Evolutionary conservation across 192 early-diverging fungal genomes (phyloP).

Genomic region (Chytriomyces sp.): DNA sequence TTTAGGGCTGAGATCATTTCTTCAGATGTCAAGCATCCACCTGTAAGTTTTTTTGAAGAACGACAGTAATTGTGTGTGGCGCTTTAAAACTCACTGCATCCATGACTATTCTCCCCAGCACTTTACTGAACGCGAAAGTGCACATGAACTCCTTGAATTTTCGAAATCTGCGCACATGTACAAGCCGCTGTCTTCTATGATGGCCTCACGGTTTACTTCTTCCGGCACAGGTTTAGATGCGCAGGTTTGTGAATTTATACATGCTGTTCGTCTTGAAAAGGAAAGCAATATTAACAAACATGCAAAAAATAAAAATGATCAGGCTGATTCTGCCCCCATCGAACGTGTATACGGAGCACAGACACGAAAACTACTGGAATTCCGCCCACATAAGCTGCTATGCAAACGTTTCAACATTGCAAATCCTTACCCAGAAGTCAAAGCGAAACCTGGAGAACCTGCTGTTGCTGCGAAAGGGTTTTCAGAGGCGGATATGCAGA

Average conservation of each 20-base stretch:
- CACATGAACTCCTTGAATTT: constrained; percentile 77
- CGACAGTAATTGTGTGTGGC: not conserved
- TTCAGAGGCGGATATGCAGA: constrained; percentile 34
- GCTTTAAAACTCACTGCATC: not conserved
- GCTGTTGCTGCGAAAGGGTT: constrained; percentile 28
- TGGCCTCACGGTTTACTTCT: constrained; percentile 74
- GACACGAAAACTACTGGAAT: constrained; percentile 62
- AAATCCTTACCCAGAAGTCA: constrained; percentile 65
- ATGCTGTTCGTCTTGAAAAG: constrained; percentile 6
- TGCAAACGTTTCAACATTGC: constrained; percentile 81
- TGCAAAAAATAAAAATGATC: too few relatives aligned
- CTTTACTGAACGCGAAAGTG: constrained; percentile 37
- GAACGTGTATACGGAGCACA: constrained; percentile 62
- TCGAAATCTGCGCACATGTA: constrained; percentile 77
- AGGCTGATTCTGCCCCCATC: not conserved
- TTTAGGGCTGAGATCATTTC: constrained; percentile 58
- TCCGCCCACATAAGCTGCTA: constrained; percentile 69
- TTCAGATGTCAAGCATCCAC: constrained; percentile 28
- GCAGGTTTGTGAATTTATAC: constrained; percentile 29
- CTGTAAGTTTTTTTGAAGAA: constrained; percentile 4
- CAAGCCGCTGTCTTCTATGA: constrained; percentile 69
- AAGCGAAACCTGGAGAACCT: not conserved
- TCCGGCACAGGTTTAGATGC: constrained; percentile 35
- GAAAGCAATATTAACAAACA: not conserved
- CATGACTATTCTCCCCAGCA: constrained; percentile 20